Conservation (phyloP, 192 early-diverging fungal species). For the Coemansia sp. region DNA sequence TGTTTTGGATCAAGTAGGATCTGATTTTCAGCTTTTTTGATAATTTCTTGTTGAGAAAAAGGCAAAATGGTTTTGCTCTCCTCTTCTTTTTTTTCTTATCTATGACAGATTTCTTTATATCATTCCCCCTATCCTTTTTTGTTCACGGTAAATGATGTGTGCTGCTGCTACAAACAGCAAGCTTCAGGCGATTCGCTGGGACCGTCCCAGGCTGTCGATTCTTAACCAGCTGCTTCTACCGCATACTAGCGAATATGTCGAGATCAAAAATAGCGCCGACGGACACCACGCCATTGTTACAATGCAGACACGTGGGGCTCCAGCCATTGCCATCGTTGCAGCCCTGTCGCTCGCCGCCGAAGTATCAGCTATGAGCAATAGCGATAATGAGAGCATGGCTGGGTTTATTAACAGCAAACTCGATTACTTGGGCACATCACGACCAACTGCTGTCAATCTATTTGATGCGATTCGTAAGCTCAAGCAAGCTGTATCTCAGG, state of each 20-base stretch:
- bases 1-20: not conserved
- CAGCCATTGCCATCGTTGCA: conserved; percentile 97
- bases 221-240: conserved; percentile 93
- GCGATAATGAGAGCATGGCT: conserved; percentile 42
- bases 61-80: no score
- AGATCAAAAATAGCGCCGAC: conserved; percentile 59
- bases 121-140: not conserved
- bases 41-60: conserved; percentile 6
- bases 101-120: not conserved
- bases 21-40: conserved; percentile 1
- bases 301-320: conserved; percentile 93
- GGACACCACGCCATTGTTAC: conserved; percentile 87
- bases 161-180: conserved; percentile 1
- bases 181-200: conserved; percentile 49
- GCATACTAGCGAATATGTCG: conserved; percentile 76
- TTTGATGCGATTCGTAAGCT: conserved; percentile 76
- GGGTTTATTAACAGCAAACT: conserved; percentile 62
- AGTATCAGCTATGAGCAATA: conserved; percentile 5
- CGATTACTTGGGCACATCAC: conserved; percentile 81
- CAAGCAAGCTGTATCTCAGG: conserved; percentile 7
- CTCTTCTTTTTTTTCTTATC: not conserved
- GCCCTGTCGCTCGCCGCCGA: conserved; percentile 88
- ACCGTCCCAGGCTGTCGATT: conserved; percentile 63
- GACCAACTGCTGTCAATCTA: conserved; percentile 96
- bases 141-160: not conserved